phyloP scores from a whole-genome alignment of 2,329 filamentous ascomycete species.

The Didymella arachidicola region DNA sequence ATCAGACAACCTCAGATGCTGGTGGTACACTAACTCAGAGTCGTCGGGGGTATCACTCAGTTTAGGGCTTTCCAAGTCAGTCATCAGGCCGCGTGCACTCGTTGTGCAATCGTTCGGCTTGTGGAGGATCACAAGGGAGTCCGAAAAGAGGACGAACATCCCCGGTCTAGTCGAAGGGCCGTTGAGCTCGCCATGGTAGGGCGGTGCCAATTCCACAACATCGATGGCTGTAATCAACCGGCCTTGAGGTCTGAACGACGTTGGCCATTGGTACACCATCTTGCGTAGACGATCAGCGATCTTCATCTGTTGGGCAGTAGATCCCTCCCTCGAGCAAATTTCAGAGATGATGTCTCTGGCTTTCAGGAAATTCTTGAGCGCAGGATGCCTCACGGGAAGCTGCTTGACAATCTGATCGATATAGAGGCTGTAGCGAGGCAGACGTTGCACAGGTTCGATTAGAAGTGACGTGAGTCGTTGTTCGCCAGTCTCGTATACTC shows the following conservation, averaged over 20 bases:
- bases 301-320: slow-evolving; percentile 73
- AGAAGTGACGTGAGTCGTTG: slow-evolving; percentile 89
- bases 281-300: slow-evolving; percentile 76
- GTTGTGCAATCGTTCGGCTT: slow-evolving; percentile 70
- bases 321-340: slow-evolving; percentile 90
- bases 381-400: slow-evolving; percentile 84
- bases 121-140: slow-evolving; percentile 78
- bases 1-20: slow-evolving; percentile 73
- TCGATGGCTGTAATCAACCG: slow-evolving; percentile 84
- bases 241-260: slow-evolving; percentile 73
- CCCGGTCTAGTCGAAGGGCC: slow-evolving; percentile 61
- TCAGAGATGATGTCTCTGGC: slow-evolving; percentile 93
- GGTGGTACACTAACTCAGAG: slow-evolving; percentile 75
- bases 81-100: slow-evolving; percentile 78
- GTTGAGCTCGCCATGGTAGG: slow-evolving; percentile 65
- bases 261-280: slow-evolving; percentile 80
- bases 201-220: slow-evolving; percentile 76
- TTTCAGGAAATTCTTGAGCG: slow-evolving; percentile 81
- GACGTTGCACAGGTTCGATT: slow-evolving; percentile 93
- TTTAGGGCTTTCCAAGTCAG: slow-evolving; percentile 83
- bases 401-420: slow-evolving; percentile 94
- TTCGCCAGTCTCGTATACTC: slow-evolving; percentile 84
- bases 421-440: slow-evolving; percentile 92
- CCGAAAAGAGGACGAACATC: slow-evolving; percentile 84
- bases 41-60: slow-evolving; percentile 45